Percentiles rank a stretch among this genome's conserved stretches.
Conservation (phyloP, 2,329 filamentous ascomycete genomes). For the Xenoacremonium recifei region DNA sequence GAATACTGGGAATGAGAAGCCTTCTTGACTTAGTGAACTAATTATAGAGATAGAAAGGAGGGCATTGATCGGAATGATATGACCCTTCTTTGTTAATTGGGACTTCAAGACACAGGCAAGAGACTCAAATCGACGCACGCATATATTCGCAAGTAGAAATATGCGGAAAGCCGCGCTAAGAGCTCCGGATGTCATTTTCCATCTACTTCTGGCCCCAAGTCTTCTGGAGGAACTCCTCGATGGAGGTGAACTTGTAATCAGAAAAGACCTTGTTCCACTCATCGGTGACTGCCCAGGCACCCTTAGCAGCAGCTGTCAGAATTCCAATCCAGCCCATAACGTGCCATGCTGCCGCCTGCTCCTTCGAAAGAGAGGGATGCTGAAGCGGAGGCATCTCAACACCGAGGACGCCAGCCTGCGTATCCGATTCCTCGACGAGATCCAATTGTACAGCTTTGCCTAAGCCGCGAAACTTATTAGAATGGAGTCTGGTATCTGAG, state of each 20-base stretch:
- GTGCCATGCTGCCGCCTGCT: conserved; percentile 14
- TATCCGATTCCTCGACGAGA: conserved; percentile 4
- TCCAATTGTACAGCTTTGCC: conserved; percentile 8
- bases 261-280: conserved; percentile 45
- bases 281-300: conserved; percentile 36
- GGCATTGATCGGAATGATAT: too few species aligned
- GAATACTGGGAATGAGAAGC: too few species aligned
- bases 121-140: too few species aligned
- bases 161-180: too few species aligned
- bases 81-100: too few species aligned
- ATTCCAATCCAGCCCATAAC: conserved; percentile 30
- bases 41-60: too few species aligned
- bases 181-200: too few species aligned
- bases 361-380: conserved; percentile 16
- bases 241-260: conserved; percentile 38
- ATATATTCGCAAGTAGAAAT: too few species aligned
- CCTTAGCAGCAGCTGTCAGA: conserved; percentile 32
- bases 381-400: conserved; percentile 21
- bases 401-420: conserved; percentile 8
- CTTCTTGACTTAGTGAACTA: too few species aligned
- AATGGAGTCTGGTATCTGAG: too few species aligned
- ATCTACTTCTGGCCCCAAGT: background rate
- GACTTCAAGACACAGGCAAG: too few species aligned
- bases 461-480: background rate
- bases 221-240: conserved; percentile 37